phyloP scores from a whole-genome alignment of 2,329 filamentous ascomycete species.

The Chaetomium sp. region DNA sequence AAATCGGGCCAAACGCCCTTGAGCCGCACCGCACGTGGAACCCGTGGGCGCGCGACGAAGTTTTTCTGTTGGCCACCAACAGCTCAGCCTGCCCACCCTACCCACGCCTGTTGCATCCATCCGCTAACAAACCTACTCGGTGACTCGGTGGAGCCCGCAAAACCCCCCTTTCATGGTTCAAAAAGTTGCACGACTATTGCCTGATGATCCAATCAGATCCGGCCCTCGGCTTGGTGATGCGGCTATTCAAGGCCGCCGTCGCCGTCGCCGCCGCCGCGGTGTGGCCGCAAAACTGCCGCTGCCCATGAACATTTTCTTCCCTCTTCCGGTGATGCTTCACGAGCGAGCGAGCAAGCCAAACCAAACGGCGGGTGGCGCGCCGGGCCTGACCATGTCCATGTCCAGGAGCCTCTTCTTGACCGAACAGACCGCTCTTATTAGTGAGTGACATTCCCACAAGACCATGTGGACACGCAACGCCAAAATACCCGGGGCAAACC shows the following conservation, averaged over 20 bases:
- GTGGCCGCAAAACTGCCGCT: not conserved
- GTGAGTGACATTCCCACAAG: not conserved
- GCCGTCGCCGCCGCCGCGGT: not conserved
- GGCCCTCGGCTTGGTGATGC: not conserved
- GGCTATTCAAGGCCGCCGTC: constrained; percentile 19
- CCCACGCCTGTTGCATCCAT: not conserved
- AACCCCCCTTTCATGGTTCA: not conserved
- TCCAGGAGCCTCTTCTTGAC: not conserved
- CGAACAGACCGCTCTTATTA: not conserved
- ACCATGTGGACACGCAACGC: not conserved
- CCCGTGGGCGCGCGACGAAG: not conserved
- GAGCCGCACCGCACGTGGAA: constrained; percentile 16
- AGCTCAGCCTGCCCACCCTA: not conserved
- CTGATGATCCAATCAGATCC: not conserved
- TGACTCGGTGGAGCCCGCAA: constrained; percentile 8
- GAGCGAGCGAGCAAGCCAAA: not conserved
- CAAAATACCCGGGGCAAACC: constrained; percentile 5
- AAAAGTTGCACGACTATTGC: constrained; percentile 3
- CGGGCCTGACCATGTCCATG: too few species aligned
- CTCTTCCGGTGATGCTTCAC: not conserved
- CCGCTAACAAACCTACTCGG: not conserved
- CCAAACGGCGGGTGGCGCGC: not conserved
- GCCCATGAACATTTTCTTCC: not conserved
- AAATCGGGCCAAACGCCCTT: constrained; percentile 7
- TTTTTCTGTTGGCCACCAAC: not conserved